Evolutionary conservation across 176 grass and related monocot genomes (phyloP).

Genomic region (Triticum turgidum): DNA sequence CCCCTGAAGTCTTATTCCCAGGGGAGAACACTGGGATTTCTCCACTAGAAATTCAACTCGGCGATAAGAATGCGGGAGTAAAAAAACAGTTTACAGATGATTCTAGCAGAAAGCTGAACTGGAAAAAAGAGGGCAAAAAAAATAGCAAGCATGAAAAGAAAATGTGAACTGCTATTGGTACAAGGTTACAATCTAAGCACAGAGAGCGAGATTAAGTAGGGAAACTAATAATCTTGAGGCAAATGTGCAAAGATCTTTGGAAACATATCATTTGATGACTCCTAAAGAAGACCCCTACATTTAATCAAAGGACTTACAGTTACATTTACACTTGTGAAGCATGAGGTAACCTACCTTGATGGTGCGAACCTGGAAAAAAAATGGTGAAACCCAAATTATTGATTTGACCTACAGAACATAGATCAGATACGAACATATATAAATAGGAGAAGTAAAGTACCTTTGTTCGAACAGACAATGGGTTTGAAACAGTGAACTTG

Average conservation of each 20-base stretch:
- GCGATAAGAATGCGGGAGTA: background rate
- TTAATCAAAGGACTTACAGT: constrained; percentile 50
- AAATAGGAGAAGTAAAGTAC: constrained; percentile 42
- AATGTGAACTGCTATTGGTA: background rate
- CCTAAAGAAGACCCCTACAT: constrained; percentile 11
- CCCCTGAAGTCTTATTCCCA: background rate
- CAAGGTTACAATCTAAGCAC: constrained; percentile 4
- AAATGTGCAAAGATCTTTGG: constrained; percentile 19
- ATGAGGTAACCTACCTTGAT: constrained; percentile 88
- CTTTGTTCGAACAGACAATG: constrained; percentile 99
- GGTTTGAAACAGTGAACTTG: constrained; percentile 91
- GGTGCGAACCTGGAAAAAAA: constrained; percentile 79
- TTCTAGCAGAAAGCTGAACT: background rate
- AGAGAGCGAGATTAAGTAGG: constrained; percentile 1
- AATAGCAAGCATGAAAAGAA: background rate
- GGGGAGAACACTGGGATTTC: background rate
- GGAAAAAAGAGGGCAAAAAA: background rate
- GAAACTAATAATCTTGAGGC: background rate
- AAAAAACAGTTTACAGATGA: constrained; percentile 20
- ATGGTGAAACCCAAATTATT: constrained; percentile 21
- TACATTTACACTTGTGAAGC: constrained; percentile 33
- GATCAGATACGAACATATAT: background rate
- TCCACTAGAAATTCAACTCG: constrained; percentile 1
- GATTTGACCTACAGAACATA: background rate
- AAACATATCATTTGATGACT: constrained; percentile 10